Evolutionary conservation across 768 basidiomycete genomes (phyloP), one percentile per base, ranked within the genome.

Genomic region (Pleurotus djamor): DNA sequence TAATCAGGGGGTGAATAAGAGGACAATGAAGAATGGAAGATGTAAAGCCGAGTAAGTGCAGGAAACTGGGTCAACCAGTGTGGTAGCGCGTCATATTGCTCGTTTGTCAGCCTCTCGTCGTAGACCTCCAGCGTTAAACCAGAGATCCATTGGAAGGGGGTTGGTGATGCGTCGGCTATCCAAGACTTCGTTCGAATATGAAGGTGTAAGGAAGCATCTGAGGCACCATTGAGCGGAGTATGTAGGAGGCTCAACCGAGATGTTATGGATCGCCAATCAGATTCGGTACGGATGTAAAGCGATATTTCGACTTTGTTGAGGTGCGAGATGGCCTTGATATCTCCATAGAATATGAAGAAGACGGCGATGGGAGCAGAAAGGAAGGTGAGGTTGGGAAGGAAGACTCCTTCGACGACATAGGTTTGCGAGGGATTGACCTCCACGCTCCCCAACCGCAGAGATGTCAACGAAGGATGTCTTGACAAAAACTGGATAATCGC

Each of bases 401-500:
- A 47, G 21, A 54, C 41, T 60, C 59, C 32, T 55, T 61, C 8
- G 9, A 32, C 12, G 17, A 17, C n/a, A n/a, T 52, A 52, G 8
- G 45, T 49, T 59, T 37, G 57, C 57, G 56, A 4, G 57, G 35
- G 56, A 17, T 58, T 49, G 47, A 56, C 33, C 44, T 9, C 36
- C 45, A 13, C 21, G 38, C 38, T n/a, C n/a, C 38, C n/a, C 10
- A 54, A 33, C 21, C 7, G 59, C 50, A 35, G 2, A 70, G 47
- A 33, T 61, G 52, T 54, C 17, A 72, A 65, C 3, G 56, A 61
- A 4, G 64, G 63, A 59, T 72, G 71, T 47, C 71, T 68, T 2
- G 37, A 59, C n/a, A 70, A 59, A 49, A 72, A 72, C 48, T 36
- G 10, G 43, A 67, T 21, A 36, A 72, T 58, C 49, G 61, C 63